These are phyloP conservation scores for Cryphonectria naterciae DNA, from an alignment of 2,329 filamentous ascomycete genomes.

Conservation along the genomic window DNA sequence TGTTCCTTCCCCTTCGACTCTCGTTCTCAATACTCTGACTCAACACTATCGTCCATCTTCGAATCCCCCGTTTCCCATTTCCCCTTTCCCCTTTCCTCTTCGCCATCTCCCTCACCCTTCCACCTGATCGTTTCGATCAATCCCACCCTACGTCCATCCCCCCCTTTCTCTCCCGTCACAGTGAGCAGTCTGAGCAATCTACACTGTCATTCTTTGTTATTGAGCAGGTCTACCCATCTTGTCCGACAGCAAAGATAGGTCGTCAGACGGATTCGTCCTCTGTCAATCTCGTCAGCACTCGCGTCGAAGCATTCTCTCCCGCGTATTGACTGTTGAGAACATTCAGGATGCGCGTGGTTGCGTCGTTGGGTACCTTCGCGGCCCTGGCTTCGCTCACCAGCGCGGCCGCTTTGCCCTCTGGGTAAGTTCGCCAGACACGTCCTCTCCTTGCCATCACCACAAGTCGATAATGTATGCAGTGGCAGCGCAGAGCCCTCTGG, in stretches of 20 bases:
- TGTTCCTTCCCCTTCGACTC: conserved; percentile 10
- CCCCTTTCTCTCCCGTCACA: background rate
- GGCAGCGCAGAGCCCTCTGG: background rate
- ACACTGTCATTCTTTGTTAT: conserved; percentile 25
- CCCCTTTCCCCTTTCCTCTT: conserved; percentile 23
- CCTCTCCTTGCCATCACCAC: background rate
- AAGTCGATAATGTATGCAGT: background rate
- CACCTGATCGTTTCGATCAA: conserved; percentile 3
- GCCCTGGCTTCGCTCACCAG: conserved; percentile 41
- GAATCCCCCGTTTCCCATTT: conserved; percentile 14
- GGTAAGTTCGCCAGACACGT: conserved; percentile 36
- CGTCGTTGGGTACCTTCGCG: conserved; percentile 42
- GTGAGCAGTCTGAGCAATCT: conserved; percentile 5
- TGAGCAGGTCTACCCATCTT: conserved; percentile 2
- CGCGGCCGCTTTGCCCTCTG: conserved; percentile 40
- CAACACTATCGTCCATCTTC: conserved; percentile 22
- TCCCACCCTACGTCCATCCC: background rate
- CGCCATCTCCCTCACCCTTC: conserved; percentile 12
- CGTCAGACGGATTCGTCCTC: background rate
- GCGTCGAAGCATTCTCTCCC: background rate
- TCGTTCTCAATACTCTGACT: conserved; percentile 15
- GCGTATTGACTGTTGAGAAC: conserved; percentile 5
- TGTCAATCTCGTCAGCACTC: background rate
- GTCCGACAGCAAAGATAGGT: background rate
- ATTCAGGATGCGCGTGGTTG: conserved; percentile 44